Percentiles rank a stretch among this genome's conserved stretches.
These are phyloP conservation scores for Sutorius australiensis DNA, from an alignment of 768 basidiomycete genomes.

Conservation along the genomic window DNA sequence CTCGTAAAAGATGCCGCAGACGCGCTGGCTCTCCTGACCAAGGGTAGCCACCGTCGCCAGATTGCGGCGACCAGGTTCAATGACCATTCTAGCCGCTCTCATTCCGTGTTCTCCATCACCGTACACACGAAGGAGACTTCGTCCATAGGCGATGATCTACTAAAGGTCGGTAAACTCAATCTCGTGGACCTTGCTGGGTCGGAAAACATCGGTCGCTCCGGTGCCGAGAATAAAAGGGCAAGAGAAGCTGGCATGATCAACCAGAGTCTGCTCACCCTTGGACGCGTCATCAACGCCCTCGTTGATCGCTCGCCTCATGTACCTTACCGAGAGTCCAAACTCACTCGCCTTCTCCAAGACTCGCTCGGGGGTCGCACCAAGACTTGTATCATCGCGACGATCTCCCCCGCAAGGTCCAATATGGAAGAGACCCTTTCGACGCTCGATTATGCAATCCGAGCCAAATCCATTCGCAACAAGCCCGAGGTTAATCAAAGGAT, in stretches of 20 bases:
- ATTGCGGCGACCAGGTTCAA: constrained; percentile 97
- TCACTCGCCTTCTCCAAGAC: constrained; percentile 96
- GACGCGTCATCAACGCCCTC: constrained; percentile 92
- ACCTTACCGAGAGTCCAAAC: constrained; percentile 96
- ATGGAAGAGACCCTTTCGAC: constrained; percentile 98
- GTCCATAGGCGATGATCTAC: constrained; percentile 75
- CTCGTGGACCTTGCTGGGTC: constrained; percentile 97
- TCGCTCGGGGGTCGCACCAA: constrained; percentile 97
- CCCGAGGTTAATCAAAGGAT: constrained; percentile 95
- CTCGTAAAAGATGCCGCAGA: constrained; percentile 78
- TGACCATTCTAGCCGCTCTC: constrained; percentile 94
- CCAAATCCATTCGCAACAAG: constrained; percentile 92
- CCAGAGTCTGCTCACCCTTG: constrained; percentile 93
- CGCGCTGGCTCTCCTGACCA: constrained; percentile 78
- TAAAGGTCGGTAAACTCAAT: constrained; percentile 93
- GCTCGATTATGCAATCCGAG: constrained; percentile 92
- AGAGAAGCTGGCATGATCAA: constrained; percentile 99
- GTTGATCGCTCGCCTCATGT: constrained; percentile 91
- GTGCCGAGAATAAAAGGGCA: constrained; percentile 92
- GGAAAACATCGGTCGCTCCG: constrained; percentile 94
- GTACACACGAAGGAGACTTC: constrained; percentile 87
- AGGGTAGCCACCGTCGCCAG: constrained; percentile 88
- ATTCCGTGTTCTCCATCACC: constrained; percentile 96
- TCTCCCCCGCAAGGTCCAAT: constrained; percentile 90
- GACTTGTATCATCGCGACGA: constrained; percentile 95